Base-by-base conservation (phyloP, 768 basidiomycete species). In the Sporobolomyces pararoseus region DNA sequence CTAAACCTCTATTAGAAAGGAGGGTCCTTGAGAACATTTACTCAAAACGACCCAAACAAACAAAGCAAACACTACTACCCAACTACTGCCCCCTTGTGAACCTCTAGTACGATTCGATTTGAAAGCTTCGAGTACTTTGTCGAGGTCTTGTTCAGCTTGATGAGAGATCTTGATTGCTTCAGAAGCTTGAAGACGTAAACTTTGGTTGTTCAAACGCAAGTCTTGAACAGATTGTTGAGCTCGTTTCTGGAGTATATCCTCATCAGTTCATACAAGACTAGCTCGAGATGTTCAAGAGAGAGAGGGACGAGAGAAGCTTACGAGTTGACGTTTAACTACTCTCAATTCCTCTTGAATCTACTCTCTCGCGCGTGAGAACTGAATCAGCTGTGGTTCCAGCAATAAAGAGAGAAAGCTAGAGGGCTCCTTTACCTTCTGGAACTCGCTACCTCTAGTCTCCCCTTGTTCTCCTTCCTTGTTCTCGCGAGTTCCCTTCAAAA, bases 121-220 rank as follows among this genome's bases (percentile, higher is more conserved):
- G 53, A 58, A 6, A 4, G n/a, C 39, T 17, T n/a, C 10, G 21
- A 58, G 39, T 4, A 44, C 58, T 6, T 31, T 4, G 4, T 44
- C 39, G 42, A 59, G 58, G 21, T 59, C 58, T 14, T 21, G 42
- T 46, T 59, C 55, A 23, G 55, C 55, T n/a, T 37, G 55, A 12
- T 5, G 4, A 25, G 55, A 16, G n/a, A 57, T 37, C 25, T n/a
- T 42, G 39, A 46, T 21, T 16, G 39, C 12, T 44, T 27, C 58
- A 9, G 9, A n/a, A 17, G 44, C 17, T 29, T 46, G 29, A 7
- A 12, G 27, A 5, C 9, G n/a, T 35, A 57, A 31, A 7, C 3
- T 3, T 12, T 10, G 5, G 39, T 59, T 59, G 58, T 59, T 59
- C 5, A 7, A 19, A 3, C 58, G 39, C 5, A 59, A 21, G 42